Conservation (phyloP, 352 stramenopile species). For the Phytophthora fragariae region DNA sequence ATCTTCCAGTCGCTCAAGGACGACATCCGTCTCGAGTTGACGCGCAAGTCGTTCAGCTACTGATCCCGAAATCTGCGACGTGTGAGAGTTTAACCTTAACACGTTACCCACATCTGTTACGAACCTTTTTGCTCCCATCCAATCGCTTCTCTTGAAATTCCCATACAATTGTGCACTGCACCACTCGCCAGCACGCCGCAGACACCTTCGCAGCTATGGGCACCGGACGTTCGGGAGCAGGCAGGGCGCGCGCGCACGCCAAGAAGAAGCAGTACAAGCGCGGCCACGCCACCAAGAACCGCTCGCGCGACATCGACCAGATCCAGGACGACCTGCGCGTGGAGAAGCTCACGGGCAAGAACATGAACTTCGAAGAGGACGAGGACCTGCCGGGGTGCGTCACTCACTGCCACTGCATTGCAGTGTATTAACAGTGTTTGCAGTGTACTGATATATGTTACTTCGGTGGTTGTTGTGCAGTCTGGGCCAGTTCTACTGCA, state of each 20-base stretch:
- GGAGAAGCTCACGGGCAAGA: slow-evolving; percentile 68
- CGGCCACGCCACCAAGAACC: slow-evolving; percentile 83
- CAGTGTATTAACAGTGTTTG: too few species aligned
- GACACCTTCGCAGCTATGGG: slow-evolving; percentile 24
- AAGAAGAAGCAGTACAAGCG: slow-evolving; percentile 92
- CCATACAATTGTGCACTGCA: slow-evolving; percentile 8
- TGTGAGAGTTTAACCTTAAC: slow-evolving; percentile 31
- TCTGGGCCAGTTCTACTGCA: slow-evolving; percentile 90
- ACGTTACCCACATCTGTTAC: slow-evolving; percentile 14
- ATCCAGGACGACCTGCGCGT: slow-evolving; percentile 87
- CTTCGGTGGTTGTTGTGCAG: slow-evolving; percentile 29
- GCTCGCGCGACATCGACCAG: slow-evolving; percentile 84
- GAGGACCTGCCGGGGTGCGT: slow-evolving; percentile 85
- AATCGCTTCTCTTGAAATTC: slow-evolving; percentile 34
- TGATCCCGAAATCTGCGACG: slow-evolving; percentile 42
- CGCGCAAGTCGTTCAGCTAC: slow-evolving; percentile 70
- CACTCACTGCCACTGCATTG: background rate
- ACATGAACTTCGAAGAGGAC: slow-evolving; percentile 78
- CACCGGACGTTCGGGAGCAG: slow-evolving; percentile 52
- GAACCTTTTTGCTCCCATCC: slow-evolving; percentile 32
- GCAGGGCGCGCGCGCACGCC: slow-evolving; percentile 72
- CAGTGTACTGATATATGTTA: background rate
- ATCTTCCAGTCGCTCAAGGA: slow-evolving; percentile 87
- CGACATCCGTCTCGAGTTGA: slow-evolving; percentile 65
- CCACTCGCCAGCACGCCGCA: slow-evolving; percentile 8